Evolutionary conservation across 495 filamentous ascomycete species (phyloP).

Genomic region (Viridothelium virens): DNA sequence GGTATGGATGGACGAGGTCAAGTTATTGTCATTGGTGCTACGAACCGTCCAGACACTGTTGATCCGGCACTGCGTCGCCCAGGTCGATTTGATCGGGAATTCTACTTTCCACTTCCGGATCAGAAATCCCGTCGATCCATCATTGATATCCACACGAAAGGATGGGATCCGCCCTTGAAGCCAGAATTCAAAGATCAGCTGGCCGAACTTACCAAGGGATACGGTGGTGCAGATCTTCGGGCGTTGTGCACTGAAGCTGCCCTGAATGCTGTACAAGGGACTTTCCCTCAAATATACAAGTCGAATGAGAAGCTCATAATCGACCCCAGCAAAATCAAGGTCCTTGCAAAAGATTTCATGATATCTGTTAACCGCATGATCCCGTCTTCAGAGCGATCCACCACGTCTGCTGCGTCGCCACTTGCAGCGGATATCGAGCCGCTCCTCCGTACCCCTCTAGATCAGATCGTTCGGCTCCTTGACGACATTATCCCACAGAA

Average conservation of each 20-base stretch:
- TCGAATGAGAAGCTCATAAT: constrained; percentile 86
- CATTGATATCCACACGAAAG: constrained; percentile 90
- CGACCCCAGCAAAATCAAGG: constrained; percentile 70
- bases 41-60: constrained; percentile 93
- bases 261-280: constrained; percentile 91
- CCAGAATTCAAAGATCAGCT: constrained; percentile 71
- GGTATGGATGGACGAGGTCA: constrained; percentile 98
- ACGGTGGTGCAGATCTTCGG: constrained; percentile 88
- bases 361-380: constrained; percentile 90
- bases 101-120: constrained; percentile 91
- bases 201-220: constrained; percentile 85
- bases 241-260: constrained; percentile 97
- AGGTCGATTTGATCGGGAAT: constrained; percentile 92
- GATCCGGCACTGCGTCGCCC: constrained; percentile 91
- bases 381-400: constrained; percentile 84
- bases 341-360: constrained; percentile 92
- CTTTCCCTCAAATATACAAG: constrained; percentile 91
- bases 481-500: constrained; percentile 72
- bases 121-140: constrained; percentile 70
- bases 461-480: constrained; percentile 55
- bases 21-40: constrained; percentile 96
- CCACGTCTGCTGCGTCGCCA: constrained; percentile 69
- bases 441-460: constrained; percentile 63
- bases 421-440: constrained; percentile 74
- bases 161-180: constrained; percentile 75